Conservation (phyloP, 148 eudicot species). For the Rhododendron williamsianum region DNA sequence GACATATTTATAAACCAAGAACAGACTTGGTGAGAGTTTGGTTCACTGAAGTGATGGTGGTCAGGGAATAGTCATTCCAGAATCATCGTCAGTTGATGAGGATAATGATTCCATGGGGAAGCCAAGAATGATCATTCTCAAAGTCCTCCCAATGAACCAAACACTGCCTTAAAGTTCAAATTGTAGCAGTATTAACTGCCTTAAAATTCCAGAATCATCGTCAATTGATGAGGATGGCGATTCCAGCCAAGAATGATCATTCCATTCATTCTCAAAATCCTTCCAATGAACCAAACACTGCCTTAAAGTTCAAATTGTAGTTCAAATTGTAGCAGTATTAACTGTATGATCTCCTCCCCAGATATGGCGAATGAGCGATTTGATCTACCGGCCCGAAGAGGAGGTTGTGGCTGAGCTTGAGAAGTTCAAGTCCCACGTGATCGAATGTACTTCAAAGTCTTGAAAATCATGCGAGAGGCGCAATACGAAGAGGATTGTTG, state of each 20-base stretch:
- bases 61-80: not conserved
- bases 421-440: conserved; percentile 78
- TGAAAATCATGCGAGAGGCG: conserved; percentile 7
- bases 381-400: conserved; percentile 85
- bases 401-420: conserved; percentile 91
- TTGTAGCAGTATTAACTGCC: no score
- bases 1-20: not conserved
- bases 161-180: no score
- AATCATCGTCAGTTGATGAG: no score
- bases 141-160: no score
- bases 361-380: conserved; percentile 97
- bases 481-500: not conserved
- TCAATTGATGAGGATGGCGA: not conserved
- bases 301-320: not conserved
- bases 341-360: conserved; percentile 18
- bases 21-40: not conserved
- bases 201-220: not conserved
- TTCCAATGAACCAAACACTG: not conserved
- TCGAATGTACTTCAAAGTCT: conserved; percentile 50
- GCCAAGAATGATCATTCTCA: no score
- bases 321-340: not conserved
- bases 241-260: not conserved
- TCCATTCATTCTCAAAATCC: not conserved
- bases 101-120: no score
- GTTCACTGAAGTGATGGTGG: not conserved